These are phyloP conservation scores for Cucurbita maxima DNA, from an alignment of 306 rosid species.

Conservation along the genomic window DNA sequence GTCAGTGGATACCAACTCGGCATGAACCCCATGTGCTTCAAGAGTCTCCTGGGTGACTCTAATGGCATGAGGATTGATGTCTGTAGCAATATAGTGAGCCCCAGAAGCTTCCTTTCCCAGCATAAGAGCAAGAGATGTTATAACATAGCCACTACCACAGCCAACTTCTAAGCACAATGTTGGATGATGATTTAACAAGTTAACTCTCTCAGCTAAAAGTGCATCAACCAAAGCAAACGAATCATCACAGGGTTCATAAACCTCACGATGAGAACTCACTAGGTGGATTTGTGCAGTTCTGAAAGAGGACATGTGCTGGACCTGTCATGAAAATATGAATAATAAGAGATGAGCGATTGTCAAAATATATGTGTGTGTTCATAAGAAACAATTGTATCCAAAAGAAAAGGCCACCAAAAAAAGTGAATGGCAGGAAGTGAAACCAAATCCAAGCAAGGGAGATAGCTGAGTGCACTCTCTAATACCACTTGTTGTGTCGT, in stretches of 20 bases:
- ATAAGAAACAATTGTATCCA: not conserved
- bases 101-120: conserved; percentile 44
- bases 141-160: conserved; percentile 90
- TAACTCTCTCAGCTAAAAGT: conserved; percentile 59
- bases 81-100: conserved; percentile 66
- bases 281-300: conserved; percentile 75
- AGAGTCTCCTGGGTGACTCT: conserved; percentile 55
- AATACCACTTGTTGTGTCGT: too few species aligned
- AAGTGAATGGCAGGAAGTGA: not conserved
- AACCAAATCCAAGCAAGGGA: not conserved
- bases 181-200: conserved; percentile 55
- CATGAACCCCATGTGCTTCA: conserved; percentile 75
- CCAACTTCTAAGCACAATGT: conserved; percentile 74
- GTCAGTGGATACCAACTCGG: conserved; percentile 61
- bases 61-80: conserved; percentile 65
- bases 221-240: conserved; percentile 94
- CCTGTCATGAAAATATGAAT: conserved; percentile 19
- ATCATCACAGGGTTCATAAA: conserved; percentile 94
- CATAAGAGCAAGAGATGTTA: conserved; percentile 86
- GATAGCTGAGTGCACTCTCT: not conserved
- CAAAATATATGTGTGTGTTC: not conserved
- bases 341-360: not conserved
- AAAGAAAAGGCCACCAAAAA: not conserved
- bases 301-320: conserved; percentile 21
- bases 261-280: conserved; percentile 72